Percentiles rank a stretch among this genome's conserved stretches.
Evolutionary conservation across 2,329 filamentous ascomycete species (phyloP).

Genomic region (Periconia digitata): DNA sequence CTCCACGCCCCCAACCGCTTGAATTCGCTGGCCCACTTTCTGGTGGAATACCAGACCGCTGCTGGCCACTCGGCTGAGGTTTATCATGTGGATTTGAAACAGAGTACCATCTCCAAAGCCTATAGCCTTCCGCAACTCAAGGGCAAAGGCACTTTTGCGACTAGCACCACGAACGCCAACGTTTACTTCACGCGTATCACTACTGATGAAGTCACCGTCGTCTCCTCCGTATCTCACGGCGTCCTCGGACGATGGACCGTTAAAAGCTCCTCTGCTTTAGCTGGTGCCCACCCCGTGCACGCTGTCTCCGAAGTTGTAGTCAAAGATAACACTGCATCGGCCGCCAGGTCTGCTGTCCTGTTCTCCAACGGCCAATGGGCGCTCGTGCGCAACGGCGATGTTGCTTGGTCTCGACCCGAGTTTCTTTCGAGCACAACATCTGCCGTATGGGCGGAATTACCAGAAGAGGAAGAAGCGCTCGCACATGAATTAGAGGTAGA

Average conservation of each 20-base stretch:
- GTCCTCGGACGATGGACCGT: conserved; percentile 74
- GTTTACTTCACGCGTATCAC: conserved; percentile 88
- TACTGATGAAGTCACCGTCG: conserved; percentile 69
- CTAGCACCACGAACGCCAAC: conserved; percentile 74
- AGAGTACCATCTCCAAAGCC: conserved; percentile 68
- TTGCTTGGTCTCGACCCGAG: conserved; percentile 80
- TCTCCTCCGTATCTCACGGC: conserved; percentile 76
- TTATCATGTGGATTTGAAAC: conserved; percentile 77
- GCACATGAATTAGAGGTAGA: conserved; percentile 83
- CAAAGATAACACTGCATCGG: conserved; percentile 67
- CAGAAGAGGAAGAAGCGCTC: conserved; percentile 68
- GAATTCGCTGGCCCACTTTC: conserved; percentile 76
- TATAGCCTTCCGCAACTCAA: conserved; percentile 75
- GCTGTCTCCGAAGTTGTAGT: conserved; percentile 81
- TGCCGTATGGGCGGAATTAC: conserved; percentile 78
- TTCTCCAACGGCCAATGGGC: conserved; percentile 72
- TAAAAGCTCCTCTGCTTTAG: conserved; percentile 43
- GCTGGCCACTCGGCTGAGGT: conserved; percentile 79
- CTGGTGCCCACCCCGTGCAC: conserved; percentile 55
- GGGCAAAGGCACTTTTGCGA: conserved; percentile 75
- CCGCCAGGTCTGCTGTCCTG: conserved; percentile 75
- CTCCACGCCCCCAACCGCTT: conserved; percentile 74
- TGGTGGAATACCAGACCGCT: conserved; percentile 76
- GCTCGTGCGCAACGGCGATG: conserved; percentile 77
- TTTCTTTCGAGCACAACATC: conserved; percentile 77